These are phyloP conservation scores for Geosiphon pyriformis DNA, from an alignment of 192 early-diverging fungal genomes.

Conservation along the genomic window DNA sequence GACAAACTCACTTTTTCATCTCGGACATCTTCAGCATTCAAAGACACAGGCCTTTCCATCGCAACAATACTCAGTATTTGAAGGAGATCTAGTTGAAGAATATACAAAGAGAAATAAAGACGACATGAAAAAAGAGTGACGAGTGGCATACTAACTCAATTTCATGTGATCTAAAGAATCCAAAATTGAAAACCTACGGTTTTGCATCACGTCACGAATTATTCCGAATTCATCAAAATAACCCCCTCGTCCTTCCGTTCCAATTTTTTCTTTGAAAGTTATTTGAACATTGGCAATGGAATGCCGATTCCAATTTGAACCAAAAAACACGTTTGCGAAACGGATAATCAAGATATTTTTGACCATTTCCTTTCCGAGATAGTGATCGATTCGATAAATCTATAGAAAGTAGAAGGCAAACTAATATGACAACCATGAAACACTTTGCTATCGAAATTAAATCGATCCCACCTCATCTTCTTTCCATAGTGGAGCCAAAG, in stretches of 20 bases:
- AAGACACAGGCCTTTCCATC: conserved; percentile 87
- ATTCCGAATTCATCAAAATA: conserved; percentile 99
- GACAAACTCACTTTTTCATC: conserved; percentile 77
- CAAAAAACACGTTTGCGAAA: conserved; percentile 93
- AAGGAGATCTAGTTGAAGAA: conserved; percentile 75
- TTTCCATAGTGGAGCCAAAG: conserved; percentile 69
- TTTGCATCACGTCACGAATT: conserved; percentile 94
- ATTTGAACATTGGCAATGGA: conserved; percentile 93
- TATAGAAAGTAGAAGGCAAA: conserved; percentile 26
- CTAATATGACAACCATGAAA: too few relatives aligned
- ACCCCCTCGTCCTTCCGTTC: conserved; percentile 94
- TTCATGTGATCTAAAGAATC: conserved; percentile 10
- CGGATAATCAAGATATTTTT: conserved; percentile 93
- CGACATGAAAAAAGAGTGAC: too few relatives aligned
- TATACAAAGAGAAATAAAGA: conserved; percentile 29
- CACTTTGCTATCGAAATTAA: too few relatives aligned
- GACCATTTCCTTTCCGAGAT: conserved; percentile 99
- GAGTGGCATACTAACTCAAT: too few relatives aligned
- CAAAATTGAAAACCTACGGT: conserved; percentile 44
- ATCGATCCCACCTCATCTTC: conserved; percentile 87
- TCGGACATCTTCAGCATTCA: conserved; percentile 88
- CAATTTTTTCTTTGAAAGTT: conserved; percentile 96
- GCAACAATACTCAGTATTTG: conserved; percentile 92
- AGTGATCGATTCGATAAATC: conserved; percentile 98
- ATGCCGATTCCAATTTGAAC: conserved; percentile 83